Evolutionary conservation across 805 yeast genomes (phyloP), one percentile per base, ranked within the genome.

Genomic region (Saccharomycopsis babjevae): DNA sequence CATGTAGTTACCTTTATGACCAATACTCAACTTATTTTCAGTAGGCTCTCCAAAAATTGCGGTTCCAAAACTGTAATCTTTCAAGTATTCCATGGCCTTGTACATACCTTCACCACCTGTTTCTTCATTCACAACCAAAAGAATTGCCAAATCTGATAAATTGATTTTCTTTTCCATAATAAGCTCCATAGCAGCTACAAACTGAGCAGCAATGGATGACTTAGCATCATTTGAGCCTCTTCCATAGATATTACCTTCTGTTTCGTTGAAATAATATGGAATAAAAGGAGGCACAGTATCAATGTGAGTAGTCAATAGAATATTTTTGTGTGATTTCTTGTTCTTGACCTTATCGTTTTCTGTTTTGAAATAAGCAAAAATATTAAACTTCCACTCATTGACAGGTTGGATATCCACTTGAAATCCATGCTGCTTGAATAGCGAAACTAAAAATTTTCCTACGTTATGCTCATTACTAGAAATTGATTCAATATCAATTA

Each of bases 41-140:
- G 92, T 86, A 11, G 92, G 92, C 69, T 86, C 92, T 13, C 91
- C 91, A 71, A 85, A 86, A 36, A 86, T 77, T 16, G 79, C 90
- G 10, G 38, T 50, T 13, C 22, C 32, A 36, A 28, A 34, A 30
- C 54, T 58, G 18, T 10, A 18, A 11, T 38, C 52, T 22, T 76
- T 74, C 32, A 81, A 69, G 3, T 70, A 62, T 1, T 69, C 67
- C 65, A 75, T 70, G 3, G 81, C 85, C 16, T 67, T 61, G 34
- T 57, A 66, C 88, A 85, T 85, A 15, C 92, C 92, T 28, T 71
- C 70, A 25, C 90, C 91, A 46, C 79, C 79, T n/a, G 76, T 73
- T 68, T 86, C 92, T 69, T 86, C 92, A 3, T 85, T 87, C n/a
- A 85, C 86, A 5, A 85, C 91, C 68, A 74, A 85, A 56, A 86